A percentile compares a stretch with the other conserved stretches of the same genome.
phyloP scores from a whole-genome alignment of 148 eudicot species.

The Drosera capensis region DNA sequence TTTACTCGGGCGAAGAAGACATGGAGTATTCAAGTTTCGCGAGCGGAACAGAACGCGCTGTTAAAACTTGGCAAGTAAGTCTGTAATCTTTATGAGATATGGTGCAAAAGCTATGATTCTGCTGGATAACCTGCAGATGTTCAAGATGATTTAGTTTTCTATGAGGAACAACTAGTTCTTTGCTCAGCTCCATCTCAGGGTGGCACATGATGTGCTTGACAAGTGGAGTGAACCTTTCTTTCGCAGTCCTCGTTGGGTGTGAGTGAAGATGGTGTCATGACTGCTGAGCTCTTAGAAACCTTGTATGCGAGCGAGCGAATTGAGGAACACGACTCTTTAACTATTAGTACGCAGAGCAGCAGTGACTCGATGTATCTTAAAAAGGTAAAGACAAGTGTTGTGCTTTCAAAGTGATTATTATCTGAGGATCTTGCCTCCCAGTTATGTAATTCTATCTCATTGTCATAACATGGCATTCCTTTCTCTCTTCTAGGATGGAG shows the following conservation, averaged over 20 bases:
- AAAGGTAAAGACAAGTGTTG: not conserved
- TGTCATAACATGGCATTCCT: conserved; percentile 4
- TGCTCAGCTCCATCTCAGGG: not conserved
- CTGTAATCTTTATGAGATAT: not conserved
- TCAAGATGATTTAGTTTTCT: not conserved
- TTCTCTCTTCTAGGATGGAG: conserved; percentile 20
- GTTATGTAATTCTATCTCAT: not conserved
- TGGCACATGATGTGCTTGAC: not conserved
- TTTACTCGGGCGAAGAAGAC: conserved; percentile 93
- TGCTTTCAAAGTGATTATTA: no score
- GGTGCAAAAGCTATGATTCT: not conserved
- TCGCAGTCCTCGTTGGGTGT: conserved; percentile 47
- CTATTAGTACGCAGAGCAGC: not conserved
- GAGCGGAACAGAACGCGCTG: conserved; percentile 74
- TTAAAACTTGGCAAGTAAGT: conserved; percentile 98
- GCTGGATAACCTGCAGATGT: not conserved
- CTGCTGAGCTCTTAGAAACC: conserved; percentile 50
- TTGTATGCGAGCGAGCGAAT: conserved; percentile 20
- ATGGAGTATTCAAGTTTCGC: conserved; percentile 71
- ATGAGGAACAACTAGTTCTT: not conserved
- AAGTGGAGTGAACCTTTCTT: not conserved
- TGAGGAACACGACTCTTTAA: conserved; percentile 17
- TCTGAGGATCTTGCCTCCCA: not conserved
- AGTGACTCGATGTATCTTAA: not conserved
- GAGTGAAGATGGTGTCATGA: conserved; percentile 72